These are phyloP conservation scores for Spathaspora passalidarum DNA, from an alignment of 805 yeast genomes.

Conservation along the genomic window DNA sequence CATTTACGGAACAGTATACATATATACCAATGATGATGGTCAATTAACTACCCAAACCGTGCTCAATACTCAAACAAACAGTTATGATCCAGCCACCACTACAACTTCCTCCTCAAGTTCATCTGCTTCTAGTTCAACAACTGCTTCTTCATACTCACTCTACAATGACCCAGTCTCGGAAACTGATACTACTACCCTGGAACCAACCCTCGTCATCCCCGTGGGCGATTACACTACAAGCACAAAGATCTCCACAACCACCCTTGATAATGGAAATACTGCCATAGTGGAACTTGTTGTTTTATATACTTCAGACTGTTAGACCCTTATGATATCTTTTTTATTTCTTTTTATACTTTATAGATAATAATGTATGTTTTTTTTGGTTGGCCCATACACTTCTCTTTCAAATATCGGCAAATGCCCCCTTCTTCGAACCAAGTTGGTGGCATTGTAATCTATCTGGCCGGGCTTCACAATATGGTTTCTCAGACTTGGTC, in stretches of 20 bases:
- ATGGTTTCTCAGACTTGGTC: conserved; percentile 6
- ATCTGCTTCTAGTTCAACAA: not conserved
- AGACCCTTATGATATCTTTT: not conserved
- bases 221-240: conserved; percentile 18
- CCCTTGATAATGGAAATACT: conserved; percentile 15
- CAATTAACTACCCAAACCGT: conserved; percentile 25
- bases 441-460: conserved; percentile 3
- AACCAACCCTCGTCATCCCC: conserved; percentile 15
- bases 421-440: not conserved
- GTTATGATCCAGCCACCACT: conserved; percentile 6
- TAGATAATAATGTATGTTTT: not conserved
- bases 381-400: not conserved
- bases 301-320: conserved; percentile 19
- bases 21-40: conserved; percentile 29
- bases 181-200: conserved; percentile 9
- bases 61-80: conserved; percentile 12
- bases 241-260: conserved; percentile 15
- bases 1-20: conserved; percentile 25
- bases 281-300: conserved; percentile 22
- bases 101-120: conserved; percentile 2
- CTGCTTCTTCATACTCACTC: conserved; percentile 1
- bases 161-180: conserved; percentile 1
- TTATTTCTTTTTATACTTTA: not conserved
- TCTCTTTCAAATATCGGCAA: not conserved
- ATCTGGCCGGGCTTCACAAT: conserved; percentile 6